Evolutionary conservation across 331 rosid genomes (phyloP).

Genomic region (Quercus tomentella): DNA sequence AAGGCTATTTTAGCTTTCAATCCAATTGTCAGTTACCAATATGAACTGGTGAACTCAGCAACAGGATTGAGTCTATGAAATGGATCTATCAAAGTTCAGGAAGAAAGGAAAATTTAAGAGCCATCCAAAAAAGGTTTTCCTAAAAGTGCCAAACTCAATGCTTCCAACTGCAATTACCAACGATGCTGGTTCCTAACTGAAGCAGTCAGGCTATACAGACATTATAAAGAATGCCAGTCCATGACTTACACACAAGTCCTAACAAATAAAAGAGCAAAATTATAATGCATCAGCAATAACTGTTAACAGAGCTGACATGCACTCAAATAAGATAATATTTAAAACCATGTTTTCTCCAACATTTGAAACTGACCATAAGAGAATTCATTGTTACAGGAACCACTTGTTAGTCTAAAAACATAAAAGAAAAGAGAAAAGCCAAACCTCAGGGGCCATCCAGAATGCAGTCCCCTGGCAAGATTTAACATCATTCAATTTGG

Average conservation of each 20-base stretch:
- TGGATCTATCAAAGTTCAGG: neutral
- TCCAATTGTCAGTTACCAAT: neutral
- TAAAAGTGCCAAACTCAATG: neutral
- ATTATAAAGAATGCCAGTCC: neutral
- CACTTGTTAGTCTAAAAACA: neutral
- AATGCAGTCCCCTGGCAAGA: slow-evolving; percentile 74
- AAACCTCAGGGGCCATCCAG: slow-evolving; percentile 98
- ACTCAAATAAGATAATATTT: neutral
- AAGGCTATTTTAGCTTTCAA: neutral
- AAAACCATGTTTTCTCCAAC: neutral
- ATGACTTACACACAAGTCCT: neutral
- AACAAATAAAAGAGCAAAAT: neutral
- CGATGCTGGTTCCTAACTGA: neutral
- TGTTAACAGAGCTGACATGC: neutral
- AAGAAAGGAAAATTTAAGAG: neutral
- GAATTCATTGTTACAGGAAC: neutral
- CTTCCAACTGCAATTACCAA: neutral
- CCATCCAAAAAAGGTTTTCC: neutral
- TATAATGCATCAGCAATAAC: neutral
- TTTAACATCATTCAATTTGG: slow-evolving; percentile 65
- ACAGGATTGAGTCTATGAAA: slow-evolving; percentile 1
- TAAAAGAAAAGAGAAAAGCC: slow-evolving; percentile 26
- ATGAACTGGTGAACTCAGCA: neutral
- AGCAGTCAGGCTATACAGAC: neutral
- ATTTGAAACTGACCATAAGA: neutral